Conservation (phyloP, 371 early-diverging fungal genomes). For the Mortierella sp. region DNA sequence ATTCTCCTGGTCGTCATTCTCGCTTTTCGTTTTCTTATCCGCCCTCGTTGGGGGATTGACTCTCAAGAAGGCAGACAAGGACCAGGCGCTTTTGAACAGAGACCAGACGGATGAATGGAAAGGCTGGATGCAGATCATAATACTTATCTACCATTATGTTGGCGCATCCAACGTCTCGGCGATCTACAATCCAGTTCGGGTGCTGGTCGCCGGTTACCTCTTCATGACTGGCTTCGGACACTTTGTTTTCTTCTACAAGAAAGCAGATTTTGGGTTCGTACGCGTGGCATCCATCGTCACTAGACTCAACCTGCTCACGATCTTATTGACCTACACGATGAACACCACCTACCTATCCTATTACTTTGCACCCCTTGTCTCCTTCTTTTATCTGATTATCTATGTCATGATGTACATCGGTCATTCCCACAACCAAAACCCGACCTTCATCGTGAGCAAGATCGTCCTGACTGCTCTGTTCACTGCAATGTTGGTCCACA, state of each 20-base stretch:
- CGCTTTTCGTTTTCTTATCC: conserved; percentile 54
- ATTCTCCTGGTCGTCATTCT: conserved; percentile 59
- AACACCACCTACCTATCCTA: conserved; percentile 75
- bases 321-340: conserved; percentile 74
- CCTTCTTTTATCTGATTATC: conserved; percentile 75
- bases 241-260: conserved; percentile 75
- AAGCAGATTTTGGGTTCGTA: conserved; percentile 70
- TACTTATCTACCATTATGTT: conserved; percentile 79
- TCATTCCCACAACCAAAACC: conserved; percentile 58
- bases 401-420: conserved; percentile 73
- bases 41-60: conserved; percentile 62
- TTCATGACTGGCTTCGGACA: conserved; percentile 89
- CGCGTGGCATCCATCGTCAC: conserved; percentile 72
- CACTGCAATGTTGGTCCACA: conserved; percentile 57
- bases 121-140: conserved; percentile 87
- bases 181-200: conserved; percentile 77
- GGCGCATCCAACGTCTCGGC: conserved; percentile 72
- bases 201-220: conserved; percentile 79
- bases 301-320: conserved; percentile 76
- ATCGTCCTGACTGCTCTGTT: conserved; percentile 57
- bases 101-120: conserved; percentile 88
- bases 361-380: conserved; percentile 81
- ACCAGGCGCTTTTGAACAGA: conserved; percentile 72
- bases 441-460: conserved; percentile 62
- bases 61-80: conserved; percentile 59